phyloP scores from a whole-genome alignment of 441 rosid species.

The Hura crepitans region DNA sequence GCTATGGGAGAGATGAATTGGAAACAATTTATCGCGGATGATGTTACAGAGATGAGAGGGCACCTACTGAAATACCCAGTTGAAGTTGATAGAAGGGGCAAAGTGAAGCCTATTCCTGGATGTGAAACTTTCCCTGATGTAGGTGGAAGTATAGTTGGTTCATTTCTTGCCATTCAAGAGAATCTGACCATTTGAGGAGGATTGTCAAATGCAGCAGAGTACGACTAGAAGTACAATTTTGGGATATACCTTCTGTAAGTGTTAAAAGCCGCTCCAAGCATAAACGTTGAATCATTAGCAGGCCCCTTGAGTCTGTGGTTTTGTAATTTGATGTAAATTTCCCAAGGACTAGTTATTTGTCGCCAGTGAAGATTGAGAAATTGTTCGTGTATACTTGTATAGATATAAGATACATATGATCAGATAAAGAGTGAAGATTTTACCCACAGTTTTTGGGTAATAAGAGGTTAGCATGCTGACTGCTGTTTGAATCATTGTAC shows the following conservation, averaged over 20 bases:
- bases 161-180: slow-evolving; percentile 83
- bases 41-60: slow-evolving; percentile 76
- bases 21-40: slow-evolving; percentile 65
- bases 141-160: slow-evolving; percentile 82
- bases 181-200: slow-evolving; percentile 66
- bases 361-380: neutral
- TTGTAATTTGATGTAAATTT: neutral
- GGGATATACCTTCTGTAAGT: neutral
- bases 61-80: slow-evolving; percentile 87
- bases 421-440: neutral
- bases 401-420: neutral
- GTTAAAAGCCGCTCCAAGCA: no score
- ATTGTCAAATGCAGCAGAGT: neutral
- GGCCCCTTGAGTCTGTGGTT: neutral
- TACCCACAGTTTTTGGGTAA: neutral
- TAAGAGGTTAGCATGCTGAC: no score
- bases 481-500: no score
- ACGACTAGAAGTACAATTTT: no score
- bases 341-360: neutral
- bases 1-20: slow-evolving; percentile 61
- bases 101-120: slow-evolving; percentile 69
- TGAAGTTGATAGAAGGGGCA: slow-evolving; percentile 76
- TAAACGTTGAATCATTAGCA: neutral
- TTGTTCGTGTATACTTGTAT: neutral
- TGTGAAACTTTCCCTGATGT: slow-evolving; percentile 79